These are phyloP conservation scores for Sporodiniella umbellata DNA, from an alignment of 371 early-diverging fungal species.

Conservation along the genomic window DNA sequence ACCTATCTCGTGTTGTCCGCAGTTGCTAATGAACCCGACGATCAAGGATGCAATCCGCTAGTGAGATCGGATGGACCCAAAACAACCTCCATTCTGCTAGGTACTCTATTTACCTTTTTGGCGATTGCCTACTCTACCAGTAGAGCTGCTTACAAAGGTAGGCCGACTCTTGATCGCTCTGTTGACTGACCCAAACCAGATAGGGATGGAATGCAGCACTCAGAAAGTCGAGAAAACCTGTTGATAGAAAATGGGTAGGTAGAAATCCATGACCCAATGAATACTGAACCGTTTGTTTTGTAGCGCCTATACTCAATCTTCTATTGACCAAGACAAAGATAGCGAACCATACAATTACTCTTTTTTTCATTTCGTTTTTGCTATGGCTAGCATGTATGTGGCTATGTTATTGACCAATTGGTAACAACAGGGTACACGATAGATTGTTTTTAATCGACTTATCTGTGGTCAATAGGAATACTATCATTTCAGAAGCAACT, in stretches of 20 bases:
- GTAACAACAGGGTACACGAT: slow-evolving; percentile 40
- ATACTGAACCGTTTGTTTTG: too few relatives aligned
- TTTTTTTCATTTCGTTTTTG: slow-evolving; percentile 92
- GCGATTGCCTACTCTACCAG: slow-evolving; percentile 91
- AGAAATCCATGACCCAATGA: too few relatives aligned
- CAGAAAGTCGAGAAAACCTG: slow-evolving; percentile 44
- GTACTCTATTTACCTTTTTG: slow-evolving; percentile 87
- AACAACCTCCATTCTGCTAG: slow-evolving; percentile 79
- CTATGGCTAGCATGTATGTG: slow-evolving; percentile 88
- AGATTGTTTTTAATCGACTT: not conserved
- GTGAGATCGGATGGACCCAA: slow-evolving; percentile 65
- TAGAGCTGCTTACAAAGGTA: slow-evolving; percentile 76
- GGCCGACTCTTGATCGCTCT: too few relatives aligned
- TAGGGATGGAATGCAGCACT: slow-evolving; percentile 27
- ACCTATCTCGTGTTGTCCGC: slow-evolving; percentile 87
- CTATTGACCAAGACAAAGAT: slow-evolving; percentile 44
- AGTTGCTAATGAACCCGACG: slow-evolving; percentile 73
- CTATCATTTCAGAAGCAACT: slow-evolving; percentile 26
- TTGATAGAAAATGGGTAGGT: slow-evolving; percentile 66
- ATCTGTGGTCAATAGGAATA: slow-evolving; percentile 17
- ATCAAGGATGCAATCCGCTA: slow-evolving; percentile 78
- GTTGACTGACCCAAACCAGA: too few relatives aligned
- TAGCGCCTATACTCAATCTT: slow-evolving; percentile 63
- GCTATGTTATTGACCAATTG: slow-evolving; percentile 93
- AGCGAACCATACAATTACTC: slow-evolving; percentile 82